Evolutionary conservation across 768 basidiomycete genomes (phyloP), one percentile per base, ranked within the genome.

Genomic region (Candolleomyces eurysporus): DNA sequence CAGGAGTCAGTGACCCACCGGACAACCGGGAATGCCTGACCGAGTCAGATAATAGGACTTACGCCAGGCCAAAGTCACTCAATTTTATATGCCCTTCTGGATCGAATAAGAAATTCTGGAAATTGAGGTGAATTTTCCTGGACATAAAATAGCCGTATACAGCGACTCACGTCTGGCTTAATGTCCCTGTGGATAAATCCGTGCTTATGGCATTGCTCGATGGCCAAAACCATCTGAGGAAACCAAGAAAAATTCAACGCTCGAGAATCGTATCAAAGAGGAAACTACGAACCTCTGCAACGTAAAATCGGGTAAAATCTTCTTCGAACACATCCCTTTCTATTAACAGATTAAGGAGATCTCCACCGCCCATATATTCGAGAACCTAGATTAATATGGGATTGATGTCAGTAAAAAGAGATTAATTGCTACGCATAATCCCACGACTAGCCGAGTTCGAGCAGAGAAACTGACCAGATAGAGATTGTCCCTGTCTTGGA

Each of bases 151-250:
- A 63, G 51, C 49, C n/a, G 61, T 50, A 43, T 36, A 36, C 36
- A 7, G 11, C 31, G 48, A 76, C 86, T 71, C 73, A 92, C 90
- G 75, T 96, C 92, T 67, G 94, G 92, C 75, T 97, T 96, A 76
- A 98, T 96, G 78, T 99, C 96, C 63, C 96, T 86, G 78, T 98
- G 96, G 69, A 98, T 97, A 77, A 96, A 98, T 10, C 96, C 96
- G 67, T 92, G 88, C 72, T 88, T 89, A 77, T 97, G 95, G 72
- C 94, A 96, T 63, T 89, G 90, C 72, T 96, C 91, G 63, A 98
- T 89, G 32, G 94, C 93, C 19, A 98, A 84, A 61, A 98, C 82
- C 95, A 97, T 97, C 92, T 94, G 66, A 56, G 50, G 19, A 49
- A 58, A 48, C 74, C 58, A 64, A 66, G 14, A 63, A 53, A 53